Evolutionary conservation across 768 basidiomycete species (phyloP).

Genomic region (Russula emetica): DNA sequence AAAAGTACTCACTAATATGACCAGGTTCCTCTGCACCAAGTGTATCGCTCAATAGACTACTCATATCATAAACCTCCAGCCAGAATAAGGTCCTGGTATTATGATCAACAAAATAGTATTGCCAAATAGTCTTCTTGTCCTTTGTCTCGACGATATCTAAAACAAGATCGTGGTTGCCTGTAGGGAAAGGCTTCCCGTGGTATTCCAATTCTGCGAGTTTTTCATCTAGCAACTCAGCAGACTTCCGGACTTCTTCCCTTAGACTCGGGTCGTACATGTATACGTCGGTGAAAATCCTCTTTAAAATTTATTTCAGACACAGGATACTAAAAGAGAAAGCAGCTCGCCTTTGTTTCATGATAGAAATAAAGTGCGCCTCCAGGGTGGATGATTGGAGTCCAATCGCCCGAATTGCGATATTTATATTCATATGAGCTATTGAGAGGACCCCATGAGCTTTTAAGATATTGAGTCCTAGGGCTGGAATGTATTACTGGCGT

Average conservation of each 20-base stretch:
- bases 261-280: conserved; percentile 15
- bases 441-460: not conserved
- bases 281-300: conserved; percentile 20
- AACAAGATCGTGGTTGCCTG: conserved; percentile 1
- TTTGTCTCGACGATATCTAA: conserved; percentile 2
- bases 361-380: conserved; percentile 20
- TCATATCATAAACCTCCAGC: not conserved
- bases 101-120: conserved; percentile 22
- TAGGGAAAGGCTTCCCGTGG: not conserved
- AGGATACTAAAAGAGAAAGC: too few species aligned
- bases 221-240: not conserved
- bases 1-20: conserved; percentile 15
- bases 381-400: not conserved
- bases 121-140: not conserved
- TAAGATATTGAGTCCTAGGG: not conserved
- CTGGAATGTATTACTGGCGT: conserved; percentile 8
- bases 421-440: not conserved
- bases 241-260: not conserved
- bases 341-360: conserved; percentile 1
- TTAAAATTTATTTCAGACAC: not conserved
- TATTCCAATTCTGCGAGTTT: not conserved
- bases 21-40: not conserved
- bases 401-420: not conserved
- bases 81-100: conserved; percentile 8
- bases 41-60: not conserved